Conservation (phyloP, 176 grass and related monocot genomes). For the Melocanna baccifera region DNA sequence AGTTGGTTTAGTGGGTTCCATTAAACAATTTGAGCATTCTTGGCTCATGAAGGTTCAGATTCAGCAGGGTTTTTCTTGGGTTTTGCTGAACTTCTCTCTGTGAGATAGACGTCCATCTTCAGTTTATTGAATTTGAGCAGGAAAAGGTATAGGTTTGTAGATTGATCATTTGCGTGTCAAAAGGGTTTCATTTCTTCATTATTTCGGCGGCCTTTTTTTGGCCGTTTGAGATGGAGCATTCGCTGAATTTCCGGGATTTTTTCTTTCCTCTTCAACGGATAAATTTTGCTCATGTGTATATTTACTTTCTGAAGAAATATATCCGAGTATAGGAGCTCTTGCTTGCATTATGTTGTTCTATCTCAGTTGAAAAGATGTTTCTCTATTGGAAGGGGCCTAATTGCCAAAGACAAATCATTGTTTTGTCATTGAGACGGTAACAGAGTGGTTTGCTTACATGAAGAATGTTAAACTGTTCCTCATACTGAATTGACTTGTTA, state of each 20-base stretch:
- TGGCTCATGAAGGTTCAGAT: constrained; percentile 3
- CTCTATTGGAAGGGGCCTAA: background rate
- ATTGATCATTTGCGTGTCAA: background rate
- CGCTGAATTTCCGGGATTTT: background rate
- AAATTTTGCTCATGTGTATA: background rate
- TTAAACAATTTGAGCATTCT: background rate
- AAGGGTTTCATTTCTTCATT: background rate
- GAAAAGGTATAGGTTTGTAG: background rate
- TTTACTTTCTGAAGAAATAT: background rate
- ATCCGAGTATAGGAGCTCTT: background rate
- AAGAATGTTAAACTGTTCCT: constrained; percentile 7
- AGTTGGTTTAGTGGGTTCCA: background rate
- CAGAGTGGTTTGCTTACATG: constrained; percentile 1
- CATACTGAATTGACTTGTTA: constrained; percentile 21
- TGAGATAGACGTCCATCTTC: background rate
- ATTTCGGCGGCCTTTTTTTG: background rate
- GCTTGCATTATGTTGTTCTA: background rate
- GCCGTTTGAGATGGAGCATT: background rate
- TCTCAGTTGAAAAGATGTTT: background rate
- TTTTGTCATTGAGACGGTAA: constrained; percentile 19
- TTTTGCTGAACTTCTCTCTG: background rate
- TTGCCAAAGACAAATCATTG: background rate
- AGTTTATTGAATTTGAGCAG: background rate
- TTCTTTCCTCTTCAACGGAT: background rate
- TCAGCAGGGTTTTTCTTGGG: constrained; percentile 13